Evolutionary conservation across 192 early-diverging fungal species (phyloP), one percentile per base, ranked within the genome.

Genomic region (Funneliformis geosporum): DNA sequence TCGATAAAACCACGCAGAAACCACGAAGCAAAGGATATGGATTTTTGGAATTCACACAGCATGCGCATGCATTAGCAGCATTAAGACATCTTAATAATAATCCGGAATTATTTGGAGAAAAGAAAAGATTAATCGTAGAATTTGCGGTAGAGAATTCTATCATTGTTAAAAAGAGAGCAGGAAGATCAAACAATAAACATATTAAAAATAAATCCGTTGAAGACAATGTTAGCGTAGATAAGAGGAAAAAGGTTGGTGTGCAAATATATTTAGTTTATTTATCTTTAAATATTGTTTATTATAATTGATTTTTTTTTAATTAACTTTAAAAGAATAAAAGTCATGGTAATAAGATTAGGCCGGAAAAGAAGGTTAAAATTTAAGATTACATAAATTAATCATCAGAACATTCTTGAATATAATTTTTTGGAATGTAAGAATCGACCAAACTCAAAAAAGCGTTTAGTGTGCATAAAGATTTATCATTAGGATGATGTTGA

Each of bases 51-150:
- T 98, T 94, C 80, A 87, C 79, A 33, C 86, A 86, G 10, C 96
- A 99, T 80, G 88, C 95, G 0, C 95, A 98, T 79, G 97, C 97
- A 12, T 87, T 99, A 70, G 96, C 96, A 11, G 95, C 95, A 78
- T 85, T 99, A 78, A 89, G 97, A 55, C 96, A 92, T 81, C 87
- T 99, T 80, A 97, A 97, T 86, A 96, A 96, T 83, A 88, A 90
- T 71, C 91, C 91, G 6, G 87, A 86, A 70, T 75, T 91, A 75
- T 90, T 91, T 66, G 89, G 88, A 43, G 86, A 90, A 25, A 90
- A 90, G 79, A 88, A 93, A 71, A 87, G 90, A 66, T 88, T 95
- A 9, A 96, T 94, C 88, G 94, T 95, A 38, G 94, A 96, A 81
- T 98, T 98, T 84, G 90, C 97, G 12, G 88, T 97, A 39, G 97